These are phyloP conservation scores for Bassia scoparia DNA, from an alignment of 148 eudicot species.

Conservation along the genomic window DNA sequence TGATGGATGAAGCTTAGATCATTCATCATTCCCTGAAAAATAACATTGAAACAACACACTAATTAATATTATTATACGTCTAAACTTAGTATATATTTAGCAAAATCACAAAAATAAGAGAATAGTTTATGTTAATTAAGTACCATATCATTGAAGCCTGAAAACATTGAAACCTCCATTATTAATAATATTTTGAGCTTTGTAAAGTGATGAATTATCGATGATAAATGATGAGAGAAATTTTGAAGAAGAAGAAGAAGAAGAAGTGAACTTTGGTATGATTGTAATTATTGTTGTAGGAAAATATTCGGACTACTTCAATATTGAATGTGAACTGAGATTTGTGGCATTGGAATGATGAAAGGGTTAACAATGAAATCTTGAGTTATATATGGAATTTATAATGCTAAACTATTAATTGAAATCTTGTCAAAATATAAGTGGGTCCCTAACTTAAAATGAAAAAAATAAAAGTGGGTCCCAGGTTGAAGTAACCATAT, in stretches of 20 bases:
- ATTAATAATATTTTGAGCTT: too few species aligned
- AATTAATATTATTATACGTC: too few species aligned
- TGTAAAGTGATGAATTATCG: too few species aligned
- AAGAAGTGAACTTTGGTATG: background rate
- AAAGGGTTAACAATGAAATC: constrained; percentile 2
- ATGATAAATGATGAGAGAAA: background rate
- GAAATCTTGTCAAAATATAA: background rate
- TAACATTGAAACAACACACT: background rate
- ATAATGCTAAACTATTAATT: background rate
- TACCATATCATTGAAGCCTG: constrained; percentile 33
- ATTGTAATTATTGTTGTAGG: constrained; percentile 2
- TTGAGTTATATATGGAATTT: constrained; percentile 17
- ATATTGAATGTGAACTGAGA: constrained; percentile 30
- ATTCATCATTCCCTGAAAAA: constrained; percentile 54
- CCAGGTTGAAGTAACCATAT: constrained; percentile 1
- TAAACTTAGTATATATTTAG: too few species aligned
- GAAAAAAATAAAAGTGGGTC: background rate
- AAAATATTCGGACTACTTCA: constrained; percentile 11
- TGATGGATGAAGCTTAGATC: constrained; percentile 42
- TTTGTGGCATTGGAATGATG: constrained; percentile 9
- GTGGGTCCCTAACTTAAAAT: background rate
- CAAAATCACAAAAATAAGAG: background rate
- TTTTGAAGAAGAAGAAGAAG: constrained; percentile 10
- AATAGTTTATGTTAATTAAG: too few species aligned
- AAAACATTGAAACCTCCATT: constrained; percentile 46